These are phyloP conservation scores for Leptosphaerulina australis DNA, from an alignment of 2,329 filamentous ascomycete species.

Conservation along the genomic window DNA sequence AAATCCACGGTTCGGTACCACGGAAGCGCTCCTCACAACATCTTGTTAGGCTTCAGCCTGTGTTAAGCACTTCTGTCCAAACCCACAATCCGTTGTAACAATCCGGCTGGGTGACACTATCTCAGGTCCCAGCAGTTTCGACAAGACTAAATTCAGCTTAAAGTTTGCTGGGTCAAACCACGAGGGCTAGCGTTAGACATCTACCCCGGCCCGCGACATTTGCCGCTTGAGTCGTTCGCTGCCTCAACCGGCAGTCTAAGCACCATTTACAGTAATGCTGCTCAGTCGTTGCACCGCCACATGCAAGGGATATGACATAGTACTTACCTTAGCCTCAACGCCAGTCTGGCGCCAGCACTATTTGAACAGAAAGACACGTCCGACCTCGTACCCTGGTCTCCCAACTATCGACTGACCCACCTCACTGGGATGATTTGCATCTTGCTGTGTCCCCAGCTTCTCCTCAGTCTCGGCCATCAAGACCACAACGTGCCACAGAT, in stretches of 20 bases:
- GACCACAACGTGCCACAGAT: constrained; percentile 6
- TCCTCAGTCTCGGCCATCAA: constrained; percentile 8
- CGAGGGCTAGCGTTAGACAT: constrained; percentile 2
- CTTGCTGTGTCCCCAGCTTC: background rate
- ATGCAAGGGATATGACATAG: constrained; percentile 1
- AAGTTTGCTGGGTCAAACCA: constrained; percentile 5
- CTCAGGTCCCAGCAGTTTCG: background rate
- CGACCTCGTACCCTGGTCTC: constrained; percentile 13
- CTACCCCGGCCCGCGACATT: constrained; percentile 7
- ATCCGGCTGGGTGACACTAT: background rate
- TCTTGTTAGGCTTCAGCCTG: no score
- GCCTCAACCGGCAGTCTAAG: background rate
- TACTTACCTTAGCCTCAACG: background rate
- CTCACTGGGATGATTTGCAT: background rate
- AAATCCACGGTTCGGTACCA: no score
- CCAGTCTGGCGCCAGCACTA: constrained; percentile 1
- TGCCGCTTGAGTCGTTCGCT: constrained; percentile 1
- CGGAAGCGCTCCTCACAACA: no score
- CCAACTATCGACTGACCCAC: constrained; percentile 16
- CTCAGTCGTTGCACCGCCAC: constrained; percentile 17
- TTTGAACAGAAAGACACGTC: constrained; percentile 4
- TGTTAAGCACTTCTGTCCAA: background rate
- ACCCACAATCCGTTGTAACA: background rate
- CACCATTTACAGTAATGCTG: constrained; percentile 3
- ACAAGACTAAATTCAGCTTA: background rate